Base-by-base conservation (phyloP, 495 filamentous ascomycete species). In the Neurospora tetrasperma region DNA sequence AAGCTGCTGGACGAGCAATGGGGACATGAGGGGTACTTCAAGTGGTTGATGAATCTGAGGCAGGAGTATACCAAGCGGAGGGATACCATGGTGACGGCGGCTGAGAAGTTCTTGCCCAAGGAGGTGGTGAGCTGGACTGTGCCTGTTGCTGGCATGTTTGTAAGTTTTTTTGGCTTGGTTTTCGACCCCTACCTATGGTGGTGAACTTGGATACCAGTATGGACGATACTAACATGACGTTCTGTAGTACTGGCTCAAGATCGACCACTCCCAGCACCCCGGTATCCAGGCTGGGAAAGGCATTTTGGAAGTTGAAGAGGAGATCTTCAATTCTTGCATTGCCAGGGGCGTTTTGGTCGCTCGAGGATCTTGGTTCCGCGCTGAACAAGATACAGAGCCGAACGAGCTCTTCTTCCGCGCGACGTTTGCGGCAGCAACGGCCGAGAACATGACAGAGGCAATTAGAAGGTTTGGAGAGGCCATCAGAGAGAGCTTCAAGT, bases 71-170 rank as follows among this genome's bases (percentile, higher is more conserved):
- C 94, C 20, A 80, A 83, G 73, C 87, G 95, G 48, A 82, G 96
- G 43, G 87, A 98, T 76, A 85, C 88, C 16, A 85, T 99, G 70
- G 84, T 97, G n/a, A 85, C 86, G 40, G 93, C 96, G 0, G 97
- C 94, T 75, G 94, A 97, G 82, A 86, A 87, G 76, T 87, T 90
- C 73, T 81, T 99, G 70, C 96, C 96, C 1, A 80, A 79, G 35
- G 90, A 93, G 68, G 83, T 99, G 59, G 92, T 92, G 14, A 91
- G 88, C 82, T 99, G 96, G 96, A 86, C 81, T 43, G 84, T 92
- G 8, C 94, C 96, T 3, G 85, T 86, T 43, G 94, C 96, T n/a
- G 96, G 96, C 78, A 99, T 99, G 96, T 99, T 99, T 86, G 91
- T 93, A 82, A 86, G 90, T 90, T 90, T 62, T 71, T 9, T 1